Conservation (phyloP, 352 stramenopile genomes). For the Phytophthora fragariaefolia region DNA sequence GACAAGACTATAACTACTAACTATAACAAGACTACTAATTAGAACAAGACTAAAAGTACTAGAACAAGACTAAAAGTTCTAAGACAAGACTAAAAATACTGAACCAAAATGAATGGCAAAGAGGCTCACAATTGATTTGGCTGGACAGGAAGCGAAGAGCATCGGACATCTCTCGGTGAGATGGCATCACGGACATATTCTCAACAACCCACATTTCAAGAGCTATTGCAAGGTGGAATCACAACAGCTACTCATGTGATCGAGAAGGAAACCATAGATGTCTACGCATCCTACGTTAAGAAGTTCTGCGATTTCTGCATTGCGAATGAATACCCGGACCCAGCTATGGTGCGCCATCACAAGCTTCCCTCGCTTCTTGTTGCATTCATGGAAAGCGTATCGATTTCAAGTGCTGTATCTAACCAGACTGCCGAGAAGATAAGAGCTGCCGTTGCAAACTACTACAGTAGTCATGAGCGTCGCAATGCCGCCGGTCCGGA, state of each 20-base stretch:
- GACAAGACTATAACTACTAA: not conserved
- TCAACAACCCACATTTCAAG: slow-evolving; percentile 13
- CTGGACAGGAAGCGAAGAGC: not conserved
- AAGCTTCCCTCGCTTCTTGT: slow-evolving; percentile 12
- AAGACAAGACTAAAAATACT: too few species aligned
- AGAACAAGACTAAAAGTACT: slow-evolving; percentile 8
- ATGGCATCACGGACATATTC: not conserved
- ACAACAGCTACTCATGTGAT: slow-evolving; percentile 10
- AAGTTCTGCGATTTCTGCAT: slow-evolving; percentile 23
- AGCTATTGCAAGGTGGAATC: slow-evolving; percentile 14
- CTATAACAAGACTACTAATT: too few species aligned
- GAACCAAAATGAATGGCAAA: not conserved
- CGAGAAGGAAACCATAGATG: slow-evolving; percentile 12
- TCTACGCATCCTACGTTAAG: slow-evolving; percentile 22
- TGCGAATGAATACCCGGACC: slow-evolving; percentile 17
- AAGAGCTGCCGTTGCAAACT: slow-evolving; percentile 13
- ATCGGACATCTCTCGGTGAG: not conserved
- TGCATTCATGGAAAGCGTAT: slow-evolving; percentile 21
- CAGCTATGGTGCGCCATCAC: not conserved
- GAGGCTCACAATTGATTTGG: slow-evolving; percentile 4
- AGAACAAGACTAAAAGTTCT: slow-evolving; percentile 14
- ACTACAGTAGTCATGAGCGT: not conserved
- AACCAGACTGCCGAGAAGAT: slow-evolving; percentile 17
- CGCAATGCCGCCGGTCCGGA: not conserved
- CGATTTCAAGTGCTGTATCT: not conserved